Evolutionary conservation across 2,329 filamentous ascomycete species (phyloP).

Genomic region (Penicillium fuscoglaucum): DNA sequence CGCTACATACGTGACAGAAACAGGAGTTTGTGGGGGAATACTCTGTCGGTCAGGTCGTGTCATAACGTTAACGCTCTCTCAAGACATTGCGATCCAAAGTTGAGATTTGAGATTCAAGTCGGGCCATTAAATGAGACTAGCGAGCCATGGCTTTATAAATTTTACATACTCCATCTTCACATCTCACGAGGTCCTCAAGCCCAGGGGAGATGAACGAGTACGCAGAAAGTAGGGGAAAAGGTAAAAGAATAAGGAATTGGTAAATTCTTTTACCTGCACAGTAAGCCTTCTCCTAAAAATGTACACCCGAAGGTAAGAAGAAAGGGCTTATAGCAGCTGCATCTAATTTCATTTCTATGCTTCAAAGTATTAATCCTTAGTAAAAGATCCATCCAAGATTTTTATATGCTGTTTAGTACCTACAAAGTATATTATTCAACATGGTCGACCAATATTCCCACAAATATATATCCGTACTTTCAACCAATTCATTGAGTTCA

Average conservation of each 20-base stretch:
- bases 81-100: not conserved
- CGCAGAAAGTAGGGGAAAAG: too few relatives aligned
- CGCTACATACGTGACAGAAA: not conserved
- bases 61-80: not conserved
- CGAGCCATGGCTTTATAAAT: not conserved
- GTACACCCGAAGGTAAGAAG: too few relatives aligned
- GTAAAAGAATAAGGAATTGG: too few relatives aligned
- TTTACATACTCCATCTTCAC: not conserved
- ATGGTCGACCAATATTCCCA: not conserved
- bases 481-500: not conserved
- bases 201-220: too few relatives aligned
- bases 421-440: too few relatives aligned
- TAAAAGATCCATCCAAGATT: too few relatives aligned
- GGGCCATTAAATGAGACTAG: not conserved
- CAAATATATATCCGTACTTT: not conserved
- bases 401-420: too few relatives aligned
- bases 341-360: not conserved
- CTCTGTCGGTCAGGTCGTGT: not conserved
- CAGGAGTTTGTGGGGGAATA: not conserved
- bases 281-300: too few relatives aligned
- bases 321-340: not conserved
- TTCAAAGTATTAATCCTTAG: too few relatives aligned
- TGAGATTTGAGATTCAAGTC: not conserved
- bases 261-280: too few relatives aligned
- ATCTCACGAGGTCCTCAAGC: not conserved